phyloP scores from a whole-genome alignment of 2,329 filamentous ascomycete species.

The Meredithiella fracta region DNA sequence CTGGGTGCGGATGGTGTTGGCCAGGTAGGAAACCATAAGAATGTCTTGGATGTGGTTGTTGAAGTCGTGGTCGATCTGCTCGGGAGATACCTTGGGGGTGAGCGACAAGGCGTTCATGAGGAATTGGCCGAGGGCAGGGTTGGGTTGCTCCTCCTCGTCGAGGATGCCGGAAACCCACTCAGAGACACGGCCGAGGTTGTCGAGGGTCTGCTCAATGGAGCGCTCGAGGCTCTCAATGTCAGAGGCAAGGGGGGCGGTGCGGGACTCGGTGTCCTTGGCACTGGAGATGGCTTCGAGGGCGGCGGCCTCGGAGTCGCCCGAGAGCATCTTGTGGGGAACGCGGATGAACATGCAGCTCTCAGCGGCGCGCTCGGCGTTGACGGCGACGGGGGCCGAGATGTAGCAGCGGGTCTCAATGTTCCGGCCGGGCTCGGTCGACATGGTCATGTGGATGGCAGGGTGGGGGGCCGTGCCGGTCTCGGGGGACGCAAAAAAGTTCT shows the following conservation, averaged over 20 bases:
- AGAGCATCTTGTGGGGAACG: slow-evolving; percentile 85
- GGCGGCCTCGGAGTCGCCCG: slow-evolving; percentile 53
- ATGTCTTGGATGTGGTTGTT: slow-evolving; percentile 99
- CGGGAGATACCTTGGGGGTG: slow-evolving; percentile 82
- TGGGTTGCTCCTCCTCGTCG: slow-evolving; percentile 81
- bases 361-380: slow-evolving; percentile 83
- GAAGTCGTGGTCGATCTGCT: slow-evolving; percentile 91
- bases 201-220: slow-evolving; percentile 72
- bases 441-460: slow-evolving; percentile 92
- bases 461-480: slow-evolving; percentile 95
- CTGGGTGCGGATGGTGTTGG: slow-evolving; percentile 97
- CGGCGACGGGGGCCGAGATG: slow-evolving; percentile 87
- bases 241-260: slow-evolving; percentile 56
- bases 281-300: slow-evolving; percentile 67
- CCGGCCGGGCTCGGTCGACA: slow-evolving; percentile 74
- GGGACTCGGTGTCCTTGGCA: slow-evolving; percentile 63
- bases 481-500: slow-evolving; percentile 97
- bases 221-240: slow-evolving; percentile 82
- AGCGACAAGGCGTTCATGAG: slow-evolving; percentile 85
- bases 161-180: slow-evolving; percentile 87
- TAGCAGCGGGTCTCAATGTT: slow-evolving; percentile 85
- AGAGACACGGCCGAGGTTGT: slow-evolving; percentile 77
- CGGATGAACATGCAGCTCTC: slow-evolving; percentile 97
- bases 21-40: slow-evolving; percentile 91
- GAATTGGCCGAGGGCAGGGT: slow-evolving; percentile 83